Conservation (phyloP, 139 green algal genomes). For the Chlamydomonas asymmetrica region DNA sequence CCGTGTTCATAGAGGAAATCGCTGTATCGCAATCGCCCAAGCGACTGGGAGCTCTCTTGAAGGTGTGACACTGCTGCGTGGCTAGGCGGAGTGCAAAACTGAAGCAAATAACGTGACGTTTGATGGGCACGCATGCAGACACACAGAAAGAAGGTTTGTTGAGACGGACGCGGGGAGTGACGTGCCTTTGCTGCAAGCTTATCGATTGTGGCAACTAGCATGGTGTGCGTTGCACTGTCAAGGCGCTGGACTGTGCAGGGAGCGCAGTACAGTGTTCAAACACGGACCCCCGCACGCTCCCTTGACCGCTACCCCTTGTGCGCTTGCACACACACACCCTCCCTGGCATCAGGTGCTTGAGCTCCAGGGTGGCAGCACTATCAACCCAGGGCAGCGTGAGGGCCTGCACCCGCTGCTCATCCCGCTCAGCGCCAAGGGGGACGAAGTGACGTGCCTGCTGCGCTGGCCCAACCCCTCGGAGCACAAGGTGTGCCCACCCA, state of each 20-base stretch:
- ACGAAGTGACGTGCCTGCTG: conserved; percentile 64
- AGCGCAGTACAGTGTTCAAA: no score
- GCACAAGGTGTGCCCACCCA: conserved; percentile 37
- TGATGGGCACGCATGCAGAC: no score
- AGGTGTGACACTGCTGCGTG: conserved; percentile 12
- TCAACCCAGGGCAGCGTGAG: conserved; percentile 56
- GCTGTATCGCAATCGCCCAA: conserved; percentile 45
- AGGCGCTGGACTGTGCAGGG: no score
- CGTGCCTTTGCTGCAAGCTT: no score
- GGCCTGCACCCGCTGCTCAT: conserved; percentile 77
- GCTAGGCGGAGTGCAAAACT: not conserved
- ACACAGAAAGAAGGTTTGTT: no score
- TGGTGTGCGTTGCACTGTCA: no score
- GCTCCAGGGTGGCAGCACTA: conserved; percentile 49
- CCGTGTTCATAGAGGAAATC: conserved; percentile 48
- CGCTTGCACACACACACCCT: not conserved
- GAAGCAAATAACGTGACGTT: no score
- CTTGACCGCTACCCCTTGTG: not conserved
- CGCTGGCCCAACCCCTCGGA: conserved; percentile 60
- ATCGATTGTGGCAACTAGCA: no score
- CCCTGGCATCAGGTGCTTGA: conserved; percentile 73
- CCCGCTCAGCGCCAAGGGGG: conserved; percentile 46
- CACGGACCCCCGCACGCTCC: not conserved
- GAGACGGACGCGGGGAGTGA: no score
- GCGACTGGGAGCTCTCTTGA: conserved; percentile 40